phyloP scores from a whole-genome alignment of 768 basidiomycete genomes.

The Amanita rimosa region DNA sequence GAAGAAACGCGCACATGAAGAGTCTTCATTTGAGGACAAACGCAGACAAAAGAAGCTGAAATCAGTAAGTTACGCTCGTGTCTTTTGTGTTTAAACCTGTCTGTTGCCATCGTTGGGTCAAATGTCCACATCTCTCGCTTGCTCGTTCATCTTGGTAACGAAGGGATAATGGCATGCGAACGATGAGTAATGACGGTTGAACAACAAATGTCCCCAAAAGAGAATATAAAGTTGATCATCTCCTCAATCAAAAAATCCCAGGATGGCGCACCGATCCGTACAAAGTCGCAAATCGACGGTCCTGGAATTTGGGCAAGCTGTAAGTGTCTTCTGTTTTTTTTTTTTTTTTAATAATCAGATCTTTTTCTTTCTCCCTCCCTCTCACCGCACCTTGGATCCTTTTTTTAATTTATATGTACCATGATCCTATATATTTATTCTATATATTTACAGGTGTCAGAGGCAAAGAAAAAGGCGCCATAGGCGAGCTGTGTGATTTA shows the following conservation, averaged over 20 bases:
- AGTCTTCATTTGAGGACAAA: background rate
- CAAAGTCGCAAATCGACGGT: constrained; percentile 56
- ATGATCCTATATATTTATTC: no score
- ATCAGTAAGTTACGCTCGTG: constrained; percentile 29
- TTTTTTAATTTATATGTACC: no score
- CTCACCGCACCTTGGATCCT: background rate
- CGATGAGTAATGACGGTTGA: no score
- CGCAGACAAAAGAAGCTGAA: constrained; percentile 38
- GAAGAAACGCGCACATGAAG: constrained; percentile 1
- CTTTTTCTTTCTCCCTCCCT: background rate
- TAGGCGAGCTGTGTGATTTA: constrained; percentile 68
- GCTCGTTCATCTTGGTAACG: no score
- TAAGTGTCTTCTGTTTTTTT: constrained; percentile 13
- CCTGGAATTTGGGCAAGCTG: constrained; percentile 84
- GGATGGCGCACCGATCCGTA: constrained; percentile 64
- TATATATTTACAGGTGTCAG: constrained; percentile 43
- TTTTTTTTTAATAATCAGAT: background rate
- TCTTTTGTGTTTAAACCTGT: no score
- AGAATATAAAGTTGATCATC: no score
- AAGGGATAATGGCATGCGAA: no score
- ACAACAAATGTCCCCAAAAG: no score
- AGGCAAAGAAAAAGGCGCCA: constrained; percentile 71
- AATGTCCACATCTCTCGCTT: no score
- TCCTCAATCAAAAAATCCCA: constrained; percentile 12
- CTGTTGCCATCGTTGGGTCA: background rate